Conservation (phyloP, 208 protist genomes). For the Acanthamoeba lenticulata region DNA sequence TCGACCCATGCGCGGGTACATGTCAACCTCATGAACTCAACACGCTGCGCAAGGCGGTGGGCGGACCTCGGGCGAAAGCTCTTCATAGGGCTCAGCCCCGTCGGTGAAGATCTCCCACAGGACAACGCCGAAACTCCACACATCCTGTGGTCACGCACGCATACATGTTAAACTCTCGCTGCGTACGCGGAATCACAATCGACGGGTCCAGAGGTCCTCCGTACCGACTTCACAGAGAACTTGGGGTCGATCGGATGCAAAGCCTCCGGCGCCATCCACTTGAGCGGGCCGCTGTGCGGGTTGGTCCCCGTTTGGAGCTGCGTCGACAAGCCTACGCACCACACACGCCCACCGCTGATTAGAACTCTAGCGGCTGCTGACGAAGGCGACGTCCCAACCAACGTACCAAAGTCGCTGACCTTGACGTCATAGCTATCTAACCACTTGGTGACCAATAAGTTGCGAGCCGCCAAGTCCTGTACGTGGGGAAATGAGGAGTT, state of each 20-base stretch:
- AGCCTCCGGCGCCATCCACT: slow-evolving; percentile 33
- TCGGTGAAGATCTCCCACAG: slow-evolving; percentile 21
- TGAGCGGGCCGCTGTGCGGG: background rate
- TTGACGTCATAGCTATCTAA: background rate
- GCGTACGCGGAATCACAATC: background rate
- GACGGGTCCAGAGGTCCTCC: background rate
- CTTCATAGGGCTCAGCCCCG: background rate
- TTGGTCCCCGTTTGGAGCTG: background rate
- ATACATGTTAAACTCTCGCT: background rate
- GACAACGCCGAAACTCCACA: slow-evolving; percentile 21
- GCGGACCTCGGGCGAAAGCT: background rate
- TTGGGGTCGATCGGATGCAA: slow-evolving; percentile 14
- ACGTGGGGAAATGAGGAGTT: background rate
- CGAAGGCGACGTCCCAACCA: background rate
- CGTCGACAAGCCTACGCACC: background rate
- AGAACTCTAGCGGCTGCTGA: background rate
- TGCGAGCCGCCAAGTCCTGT: slow-evolving; percentile 1
- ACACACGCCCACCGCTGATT: background rate
- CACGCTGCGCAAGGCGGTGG: too few relatives aligned
- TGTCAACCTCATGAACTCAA: background rate
- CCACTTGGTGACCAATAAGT: background rate
- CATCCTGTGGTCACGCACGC: background rate
- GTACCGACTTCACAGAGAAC: slow-evolving; percentile 28
- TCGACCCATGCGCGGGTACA: background rate
- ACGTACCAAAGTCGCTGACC: background rate